Percentiles rank a stretch among this genome's conserved stretches.
These are phyloP conservation scores for Cladosporium sp. DNA, from an alignment of 2,329 filamentous ascomycete genomes.

Conservation along the genomic window DNA sequence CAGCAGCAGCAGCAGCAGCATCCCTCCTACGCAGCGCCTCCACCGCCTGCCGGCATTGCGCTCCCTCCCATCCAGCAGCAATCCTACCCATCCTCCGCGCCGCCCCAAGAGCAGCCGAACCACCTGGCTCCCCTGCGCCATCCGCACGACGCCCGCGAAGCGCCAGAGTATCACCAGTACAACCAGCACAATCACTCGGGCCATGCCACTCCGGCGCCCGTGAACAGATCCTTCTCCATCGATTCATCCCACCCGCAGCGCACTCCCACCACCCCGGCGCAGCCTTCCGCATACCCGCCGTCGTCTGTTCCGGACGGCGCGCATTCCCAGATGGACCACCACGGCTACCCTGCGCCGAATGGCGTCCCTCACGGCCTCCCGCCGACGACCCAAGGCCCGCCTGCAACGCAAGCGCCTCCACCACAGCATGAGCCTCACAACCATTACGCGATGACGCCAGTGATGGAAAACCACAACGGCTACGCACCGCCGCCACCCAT, in stretches of 20 bases:
- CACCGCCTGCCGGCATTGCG: constrained; percentile 12
- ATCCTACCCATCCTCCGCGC: constrained; percentile 16
- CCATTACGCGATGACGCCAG: constrained; percentile 23
- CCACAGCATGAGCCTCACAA: constrained; percentile 23
- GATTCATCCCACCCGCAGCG: constrained; percentile 27
- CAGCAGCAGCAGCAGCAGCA: constrained; percentile 16
- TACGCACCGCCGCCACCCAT: constrained; percentile 23
- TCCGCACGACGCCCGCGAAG: constrained; percentile 17
- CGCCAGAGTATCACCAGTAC: constrained; percentile 26
- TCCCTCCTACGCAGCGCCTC: constrained; percentile 11
- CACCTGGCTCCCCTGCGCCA: constrained; percentile 24
- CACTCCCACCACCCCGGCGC: constrained; percentile 31
- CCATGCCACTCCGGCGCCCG: constrained; percentile 30
- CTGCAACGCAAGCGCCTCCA: constrained; percentile 14
- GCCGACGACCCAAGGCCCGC: constrained; percentile 6
- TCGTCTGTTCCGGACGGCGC: constrained; percentile 21
- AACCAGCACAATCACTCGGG: constrained; percentile 27
- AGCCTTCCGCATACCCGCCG: constrained; percentile 19
- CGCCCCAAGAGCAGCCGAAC: constrained; percentile 20
- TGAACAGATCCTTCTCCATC: constrained; percentile 29
- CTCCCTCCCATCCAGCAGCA: constrained; percentile 23
- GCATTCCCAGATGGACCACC: constrained; percentile 24
- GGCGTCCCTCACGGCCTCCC: constrained; percentile 18
- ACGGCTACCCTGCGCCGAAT: constrained; percentile 26
- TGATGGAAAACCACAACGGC: constrained; percentile 24